Base-by-base conservation (phyloP, 805 yeast species). In the Starmerella stigmatis region DNA sequence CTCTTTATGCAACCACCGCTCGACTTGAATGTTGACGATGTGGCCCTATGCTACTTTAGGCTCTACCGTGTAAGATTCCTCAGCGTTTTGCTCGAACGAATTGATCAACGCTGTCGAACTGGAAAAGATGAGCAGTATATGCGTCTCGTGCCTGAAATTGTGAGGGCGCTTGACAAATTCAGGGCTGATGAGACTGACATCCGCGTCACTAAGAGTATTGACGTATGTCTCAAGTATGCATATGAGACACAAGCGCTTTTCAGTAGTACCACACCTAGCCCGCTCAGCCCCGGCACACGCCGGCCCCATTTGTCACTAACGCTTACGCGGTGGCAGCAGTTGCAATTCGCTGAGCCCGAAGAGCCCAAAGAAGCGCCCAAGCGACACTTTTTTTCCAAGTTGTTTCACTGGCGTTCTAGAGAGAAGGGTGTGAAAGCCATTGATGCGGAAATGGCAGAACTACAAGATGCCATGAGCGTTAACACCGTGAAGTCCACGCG, bases 21-120 rank as follows among this genome's bases (percentile, higher is more conserved):
- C 1, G 41, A 49, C 10, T 25, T 41, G 23, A 43, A 36, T 40
- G 45, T 36, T 15, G 49, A 42, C 6, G 37, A 32, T 13, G 29
- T 31, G 10, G 42, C 32, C 12, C 47, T 45, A 41, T 32, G 26
- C 2, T 19, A 26, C 10, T 44, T 51, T 41, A 47, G 59, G 1
- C 28, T 34, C 19, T 41, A 49, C 32, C 54, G 56, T 8, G 43
- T 47, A 12, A 39, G 38, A 28, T 42, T 57, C 31, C 10, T 57
- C 21, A 38, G 37, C 5, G 12, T 7, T 9, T 22, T 55, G 5
- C 45, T 53, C 1, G 40, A 37, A 17, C 47, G 57, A n/a, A 38
- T 51, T 17, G 44, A 44, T 22, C 12, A 27, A 2, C 29, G 25
- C 6, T 30, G 41, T 16, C 15, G 28, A 5, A 11, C 32, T 16